phyloP scores from a whole-genome alignment of 192 early-diverging fungal genomes.

The Lobosporangium transversale region DNA sequence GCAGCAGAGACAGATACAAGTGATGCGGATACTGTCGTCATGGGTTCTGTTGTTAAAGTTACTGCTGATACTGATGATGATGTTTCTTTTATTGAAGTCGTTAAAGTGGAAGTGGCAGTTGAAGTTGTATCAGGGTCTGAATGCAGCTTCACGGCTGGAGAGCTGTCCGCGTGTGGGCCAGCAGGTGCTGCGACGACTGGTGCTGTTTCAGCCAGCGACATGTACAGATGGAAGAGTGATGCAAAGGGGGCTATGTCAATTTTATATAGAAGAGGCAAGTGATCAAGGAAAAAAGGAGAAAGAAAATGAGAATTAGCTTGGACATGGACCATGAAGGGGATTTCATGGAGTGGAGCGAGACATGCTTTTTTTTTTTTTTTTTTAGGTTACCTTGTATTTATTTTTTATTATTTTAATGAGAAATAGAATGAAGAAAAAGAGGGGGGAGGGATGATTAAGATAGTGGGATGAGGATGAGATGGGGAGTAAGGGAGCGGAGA shows the following conservation, averaged over 20 bases:
- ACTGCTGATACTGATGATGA: slow-evolving; percentile 6
- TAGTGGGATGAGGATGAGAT: background rate
- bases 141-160: slow-evolving; percentile 2
- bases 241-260: too few relatives aligned
- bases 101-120: background rate
- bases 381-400: too few relatives aligned
- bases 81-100: background rate
- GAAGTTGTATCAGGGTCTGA: background rate
- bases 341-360: too few relatives aligned
- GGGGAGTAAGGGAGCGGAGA: background rate
- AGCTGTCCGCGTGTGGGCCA: slow-evolving; percentile 14
- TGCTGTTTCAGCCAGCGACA: slow-evolving; percentile 48
- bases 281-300: too few relatives aligned
- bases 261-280: too few relatives aligned
- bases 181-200: slow-evolving; percentile 26
- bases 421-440: background rate
- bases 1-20: slow-evolving; percentile 25
- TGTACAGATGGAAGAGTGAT: slow-evolving; percentile 10
- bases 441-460: slow-evolving; percentile 1
- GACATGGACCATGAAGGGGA: too few relatives aligned
- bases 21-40: too few relatives aligned
- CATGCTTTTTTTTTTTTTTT: too few relatives aligned
- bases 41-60: too few relatives aligned
- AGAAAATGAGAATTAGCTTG: too few relatives aligned
- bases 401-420: background rate